Base-by-base conservation (phyloP, 805 yeast species). In the Teunomyces funiuensis region DNA sequence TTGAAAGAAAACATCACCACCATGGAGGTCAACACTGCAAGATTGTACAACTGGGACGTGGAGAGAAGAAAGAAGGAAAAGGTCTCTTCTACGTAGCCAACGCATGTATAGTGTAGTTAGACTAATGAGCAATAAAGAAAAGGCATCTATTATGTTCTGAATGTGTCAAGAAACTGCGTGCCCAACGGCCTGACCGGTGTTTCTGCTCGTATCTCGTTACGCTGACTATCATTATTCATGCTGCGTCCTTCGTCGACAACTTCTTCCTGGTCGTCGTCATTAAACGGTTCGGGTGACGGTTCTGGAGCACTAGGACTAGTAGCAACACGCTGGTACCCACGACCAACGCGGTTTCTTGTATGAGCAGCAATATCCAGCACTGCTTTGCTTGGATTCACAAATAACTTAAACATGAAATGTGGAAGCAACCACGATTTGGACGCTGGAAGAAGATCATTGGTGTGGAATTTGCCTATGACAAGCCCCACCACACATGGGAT, bases 21-120 rank as follows among this genome's bases (percentile, higher is more conserved):
- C 3, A 88, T 93, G 90, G 98, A 93, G 63, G 99, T 93, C 39
- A 93, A 93, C 59, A 88, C 96, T 13, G 97, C 99, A 1, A 77
- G 99, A 50, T 74, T 86, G 58, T 87, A 86, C 59, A 87, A 87
- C 55, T 86, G 91, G 90, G 95, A 85, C 58, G 91, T 87, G 7
- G 86, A 83, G 56, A 76, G 87, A 64, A 78, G 90, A 61, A 83
- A 69, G 63, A 67, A 52, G 56, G 66, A 37, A 31, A 42, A 28
- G 19, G 29, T 25, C 11, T 23, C 37, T 13, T 6, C 9, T 4
- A 14, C 3, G n/a, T 3, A 28, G 15, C 31, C 31, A 28, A 8
- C 26, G 11, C 20, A n/a, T n/a, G n/a, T n/a, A 15, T 33, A 19
- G 25, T 16, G 8, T 33, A 17, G 26, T 7, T 33, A 33, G 4